phyloP scores from a whole-genome alignment of 768 basidiomycete genomes.

The Calocera cornea region DNA sequence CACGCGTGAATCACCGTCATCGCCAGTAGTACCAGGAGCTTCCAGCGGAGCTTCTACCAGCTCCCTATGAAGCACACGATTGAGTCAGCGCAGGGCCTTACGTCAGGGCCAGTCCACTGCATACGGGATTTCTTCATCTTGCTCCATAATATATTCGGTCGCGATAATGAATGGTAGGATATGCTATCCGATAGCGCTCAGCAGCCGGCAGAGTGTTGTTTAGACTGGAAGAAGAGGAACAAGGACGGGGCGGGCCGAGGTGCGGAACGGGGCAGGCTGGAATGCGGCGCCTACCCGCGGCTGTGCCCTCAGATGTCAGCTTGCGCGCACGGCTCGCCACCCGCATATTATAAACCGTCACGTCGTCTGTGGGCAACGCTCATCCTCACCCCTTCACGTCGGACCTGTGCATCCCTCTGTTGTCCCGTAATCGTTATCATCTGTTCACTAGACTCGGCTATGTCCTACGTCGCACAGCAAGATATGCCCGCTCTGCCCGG shows the following conservation, averaged over 20 bases:
- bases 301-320: background rate
- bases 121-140: conserved; percentile 49
- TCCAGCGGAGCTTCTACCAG: background rate
- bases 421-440: background rate
- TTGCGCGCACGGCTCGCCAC: background rate
- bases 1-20: conserved; percentile 29
- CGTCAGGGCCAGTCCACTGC: conserved; percentile 15
- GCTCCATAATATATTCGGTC: conserved; percentile 15
- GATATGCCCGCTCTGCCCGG: background rate
- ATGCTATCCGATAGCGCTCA: too few species aligned
- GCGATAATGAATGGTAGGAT: too few species aligned
- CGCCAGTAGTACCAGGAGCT: conserved; percentile 9
- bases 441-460: background rate
- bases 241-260: too few species aligned
- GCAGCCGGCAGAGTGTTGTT: too few species aligned
- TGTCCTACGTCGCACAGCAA: background rate
- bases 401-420: too few species aligned
- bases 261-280: too few species aligned
- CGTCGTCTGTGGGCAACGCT: background rate
- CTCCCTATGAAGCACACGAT: background rate
- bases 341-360: background rate
- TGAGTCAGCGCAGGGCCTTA: background rate
- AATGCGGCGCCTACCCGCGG: too few species aligned
- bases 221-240: too few species aligned
- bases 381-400: too few species aligned